Evolutionary conservation across 106 monocot species (phyloP).

Genomic region (Narthecium ossifragum): DNA sequence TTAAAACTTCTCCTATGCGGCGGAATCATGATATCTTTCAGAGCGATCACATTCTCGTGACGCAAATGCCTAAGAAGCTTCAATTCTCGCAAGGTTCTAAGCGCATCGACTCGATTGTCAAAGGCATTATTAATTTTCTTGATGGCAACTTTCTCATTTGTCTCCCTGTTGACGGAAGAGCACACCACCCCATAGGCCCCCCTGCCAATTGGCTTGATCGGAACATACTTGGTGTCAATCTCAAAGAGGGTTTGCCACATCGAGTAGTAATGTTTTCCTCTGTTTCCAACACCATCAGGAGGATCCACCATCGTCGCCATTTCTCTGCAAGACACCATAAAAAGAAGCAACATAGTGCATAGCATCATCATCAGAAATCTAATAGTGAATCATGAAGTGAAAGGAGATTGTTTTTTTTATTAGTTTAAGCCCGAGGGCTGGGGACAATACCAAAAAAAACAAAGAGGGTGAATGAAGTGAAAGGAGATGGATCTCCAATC

Average conservation of each 20-base stretch:
- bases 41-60: slow-evolving; percentile 66
- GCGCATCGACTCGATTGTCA: slow-evolving; percentile 64
- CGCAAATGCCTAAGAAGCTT: slow-evolving; percentile 54
- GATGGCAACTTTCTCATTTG: slow-evolving; percentile 67
- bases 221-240: slow-evolving; percentile 68
- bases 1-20: slow-evolving; percentile 37
- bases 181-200: slow-evolving; percentile 76
- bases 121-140: slow-evolving; percentile 72
- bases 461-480: too few species aligned
- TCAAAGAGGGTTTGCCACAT: slow-evolving; percentile 74
- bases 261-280: slow-evolving; percentile 53
- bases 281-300: slow-evolving; percentile 51
- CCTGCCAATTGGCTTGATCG: slow-evolving; percentile 67
- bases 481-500: too few species aligned
- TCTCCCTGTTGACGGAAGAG: slow-evolving; percentile 58
- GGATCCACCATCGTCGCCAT: slow-evolving; percentile 60
- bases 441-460: too few species aligned
- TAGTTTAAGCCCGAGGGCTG: too few species aligned
- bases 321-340: neutral
- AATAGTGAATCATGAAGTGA: too few species aligned
- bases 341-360: too few species aligned
- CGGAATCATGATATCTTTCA: slow-evolving; percentile 80
- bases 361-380: too few species aligned
- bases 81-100: slow-evolving; percentile 59
- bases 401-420: too few species aligned